These are phyloP conservation scores for Pulveroboletus sp. DNA, from an alignment of 768 basidiomycete genomes.

Conservation along the genomic window DNA sequence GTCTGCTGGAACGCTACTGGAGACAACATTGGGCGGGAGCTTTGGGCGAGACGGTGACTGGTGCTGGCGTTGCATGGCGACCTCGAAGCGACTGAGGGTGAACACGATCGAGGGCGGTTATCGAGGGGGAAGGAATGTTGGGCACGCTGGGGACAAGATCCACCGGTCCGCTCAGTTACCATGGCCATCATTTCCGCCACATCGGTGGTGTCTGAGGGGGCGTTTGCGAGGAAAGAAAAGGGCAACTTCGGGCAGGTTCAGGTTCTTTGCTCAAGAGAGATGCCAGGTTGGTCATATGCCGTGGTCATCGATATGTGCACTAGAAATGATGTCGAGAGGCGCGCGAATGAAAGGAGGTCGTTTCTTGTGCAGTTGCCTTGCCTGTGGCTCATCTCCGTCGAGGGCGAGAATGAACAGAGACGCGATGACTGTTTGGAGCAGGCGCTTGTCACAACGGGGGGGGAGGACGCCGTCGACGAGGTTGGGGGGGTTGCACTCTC, in stretches of 20 bases:
- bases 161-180: background rate
- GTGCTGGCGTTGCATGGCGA: slow-evolving; percentile 16
- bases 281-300: slow-evolving; percentile 1
- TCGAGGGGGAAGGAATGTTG: slow-evolving; percentile 3
- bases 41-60: background rate
- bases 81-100: slow-evolving; percentile 8
- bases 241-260: background rate
- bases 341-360: background rate
- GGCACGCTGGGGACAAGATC: background rate
- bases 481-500: too few relatives aligned
- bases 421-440: too few relatives aligned
- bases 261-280: background rate
- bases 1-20: too few relatives aligned
- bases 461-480: too few relatives aligned
- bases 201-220: background rate
- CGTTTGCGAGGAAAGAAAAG: background rate
- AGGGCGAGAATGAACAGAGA: too few relatives aligned
- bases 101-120: slow-evolving; percentile 17
- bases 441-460: too few relatives aligned
- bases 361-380: too few relatives aligned
- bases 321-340: slow-evolving; percentile 1
- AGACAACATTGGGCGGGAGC: background rate
- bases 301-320: slow-evolving; percentile 3
- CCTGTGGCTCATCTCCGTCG: background rate
- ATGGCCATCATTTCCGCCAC: slow-evolving; percentile 14